Conservation (phyloP, 1,284 basidiomycete species). For the Apiotrichum mycotoxinovorans region DNA sequence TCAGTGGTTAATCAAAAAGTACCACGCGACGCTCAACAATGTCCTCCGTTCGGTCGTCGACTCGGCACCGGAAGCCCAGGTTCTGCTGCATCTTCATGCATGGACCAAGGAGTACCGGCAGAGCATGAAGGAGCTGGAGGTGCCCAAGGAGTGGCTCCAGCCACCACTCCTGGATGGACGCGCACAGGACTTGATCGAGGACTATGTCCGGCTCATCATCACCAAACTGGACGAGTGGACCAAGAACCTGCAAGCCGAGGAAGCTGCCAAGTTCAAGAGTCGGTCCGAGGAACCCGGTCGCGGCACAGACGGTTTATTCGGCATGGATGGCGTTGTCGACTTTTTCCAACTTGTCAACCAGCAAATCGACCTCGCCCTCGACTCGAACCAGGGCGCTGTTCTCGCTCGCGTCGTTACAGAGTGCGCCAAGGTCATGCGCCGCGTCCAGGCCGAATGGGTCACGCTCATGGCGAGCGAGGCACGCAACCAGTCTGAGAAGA, state of each 20-base stretch:
- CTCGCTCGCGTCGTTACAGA: slow-evolving; percentile 87
- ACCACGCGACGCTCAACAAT: slow-evolving; percentile 82
- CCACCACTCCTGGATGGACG: slow-evolving; percentile 89
- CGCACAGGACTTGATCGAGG: slow-evolving; percentile 89
- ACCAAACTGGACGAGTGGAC: slow-evolving; percentile 98
- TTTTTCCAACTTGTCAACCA: slow-evolving; percentile 99
- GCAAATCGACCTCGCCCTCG: slow-evolving; percentile 89
- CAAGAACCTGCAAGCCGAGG: slow-evolving; percentile 86
- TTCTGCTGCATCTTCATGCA: slow-evolving; percentile 78
- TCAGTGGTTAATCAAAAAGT: slow-evolving; percentile 77
- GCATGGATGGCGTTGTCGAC: slow-evolving; percentile 87
- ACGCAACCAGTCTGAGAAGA: slow-evolving; percentile 77
- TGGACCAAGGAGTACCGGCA: slow-evolving; percentile 95
- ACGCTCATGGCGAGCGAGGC: slow-evolving; percentile 78
- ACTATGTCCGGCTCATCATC: slow-evolving; percentile 90
- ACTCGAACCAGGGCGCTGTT: slow-evolving; percentile 92
- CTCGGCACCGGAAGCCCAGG: slow-evolving; percentile 78
- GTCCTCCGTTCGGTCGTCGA: slow-evolving; percentile 69
- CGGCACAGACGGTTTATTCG: slow-evolving; percentile 83
- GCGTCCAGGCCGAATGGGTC: slow-evolving; percentile 85
- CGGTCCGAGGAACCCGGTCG: slow-evolving; percentile 83
- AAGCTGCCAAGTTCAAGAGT: slow-evolving; percentile 76
- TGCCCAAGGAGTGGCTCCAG: slow-evolving; percentile 75
- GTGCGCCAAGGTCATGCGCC: slow-evolving; percentile 81
- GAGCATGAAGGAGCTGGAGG: slow-evolving; percentile 88